phyloP scores from a whole-genome alignment of 148 eudicot species.

The Rhododendron mucronatum region DNA sequence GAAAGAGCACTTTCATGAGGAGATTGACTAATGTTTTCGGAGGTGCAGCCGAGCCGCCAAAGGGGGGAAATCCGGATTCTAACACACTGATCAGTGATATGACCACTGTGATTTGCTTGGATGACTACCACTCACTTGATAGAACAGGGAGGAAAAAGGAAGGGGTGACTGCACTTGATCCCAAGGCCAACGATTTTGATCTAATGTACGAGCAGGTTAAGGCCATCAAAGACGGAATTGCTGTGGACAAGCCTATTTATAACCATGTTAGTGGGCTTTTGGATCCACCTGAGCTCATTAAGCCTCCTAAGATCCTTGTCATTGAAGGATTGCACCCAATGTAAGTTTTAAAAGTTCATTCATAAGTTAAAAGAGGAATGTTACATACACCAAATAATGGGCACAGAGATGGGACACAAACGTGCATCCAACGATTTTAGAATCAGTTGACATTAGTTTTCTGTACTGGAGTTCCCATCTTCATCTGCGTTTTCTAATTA shows the following conservation, averaged over 20 bases:
- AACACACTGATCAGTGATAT: slow-evolving; percentile 88
- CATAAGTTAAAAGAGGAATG: background rate
- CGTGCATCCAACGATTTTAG: background rate
- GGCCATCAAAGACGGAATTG: slow-evolving; percentile 63
- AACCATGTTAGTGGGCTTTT: slow-evolving; percentile 88
- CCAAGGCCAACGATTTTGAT: slow-evolving; percentile 83
- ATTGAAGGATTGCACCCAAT: slow-evolving; percentile 98
- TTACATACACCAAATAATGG: background rate
- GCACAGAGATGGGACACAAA: background rate
- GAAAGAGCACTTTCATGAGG: slow-evolving; percentile 97
- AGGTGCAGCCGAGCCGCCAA: slow-evolving; percentile 91
- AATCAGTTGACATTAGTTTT: background rate
- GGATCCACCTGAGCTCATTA: slow-evolving; percentile 88
- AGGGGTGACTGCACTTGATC: slow-evolving; percentile 97
- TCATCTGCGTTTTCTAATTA: background rate
- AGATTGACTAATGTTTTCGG: slow-evolving; percentile 92
- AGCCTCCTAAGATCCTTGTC: slow-evolving; percentile 95
- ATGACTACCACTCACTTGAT: slow-evolving; percentile 91
- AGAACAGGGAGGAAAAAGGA: slow-evolving; percentile 81
- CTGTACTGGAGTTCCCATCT: background rate
- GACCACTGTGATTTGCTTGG: slow-evolving; percentile 89
- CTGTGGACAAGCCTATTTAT: slow-evolving; percentile 88
- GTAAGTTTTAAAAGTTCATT: slow-evolving; percentile 37
- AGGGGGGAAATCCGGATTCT: slow-evolving; percentile 92
- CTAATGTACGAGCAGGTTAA: slow-evolving; percentile 98